Conservation (phyloP, 495 filamentous ascomycete species). For the Aspergillus carlsbadensis region DNA sequence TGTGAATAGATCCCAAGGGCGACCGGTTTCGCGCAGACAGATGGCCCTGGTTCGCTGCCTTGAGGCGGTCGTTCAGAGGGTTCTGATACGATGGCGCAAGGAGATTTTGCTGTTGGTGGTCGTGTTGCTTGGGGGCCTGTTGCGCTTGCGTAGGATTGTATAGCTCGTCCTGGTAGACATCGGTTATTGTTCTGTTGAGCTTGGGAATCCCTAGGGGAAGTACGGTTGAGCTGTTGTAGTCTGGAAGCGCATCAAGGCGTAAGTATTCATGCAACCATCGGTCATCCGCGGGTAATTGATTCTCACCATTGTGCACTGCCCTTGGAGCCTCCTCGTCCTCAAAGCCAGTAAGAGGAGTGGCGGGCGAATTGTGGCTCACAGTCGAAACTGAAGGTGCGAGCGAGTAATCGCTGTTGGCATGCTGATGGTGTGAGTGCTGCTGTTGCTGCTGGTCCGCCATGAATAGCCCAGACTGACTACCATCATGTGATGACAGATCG, state of each 20-base stretch:
- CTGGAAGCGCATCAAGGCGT: constrained; percentile 52
- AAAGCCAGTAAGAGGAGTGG: constrained; percentile 54
- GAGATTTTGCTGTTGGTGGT: constrained; percentile 36
- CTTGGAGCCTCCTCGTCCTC: constrained; percentile 53
- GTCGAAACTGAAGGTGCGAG: constrained; percentile 55
- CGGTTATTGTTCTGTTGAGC: constrained; percentile 81
- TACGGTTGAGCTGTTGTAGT: constrained; percentile 34
- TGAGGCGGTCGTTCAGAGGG: constrained; percentile 70
- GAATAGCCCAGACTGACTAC: constrained; percentile 44
- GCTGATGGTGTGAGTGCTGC: constrained; percentile 25
- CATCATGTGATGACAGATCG: constrained; percentile 42
- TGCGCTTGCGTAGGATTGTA: constrained; percentile 67
- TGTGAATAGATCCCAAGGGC: constrained; percentile 51
- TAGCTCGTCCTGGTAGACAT: constrained; percentile 80
- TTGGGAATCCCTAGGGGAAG: constrained; percentile 62
- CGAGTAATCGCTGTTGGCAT: constrained; percentile 43
- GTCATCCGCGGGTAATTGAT: constrained; percentile 42
- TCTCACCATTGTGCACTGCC: constrained; percentile 51
- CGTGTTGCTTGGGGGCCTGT: constrained; percentile 38
- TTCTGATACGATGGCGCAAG: constrained; percentile 59
- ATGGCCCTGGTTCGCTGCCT: constrained; percentile 74
- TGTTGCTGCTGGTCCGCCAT: constrained; percentile 53
- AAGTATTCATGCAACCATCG: constrained; percentile 62
- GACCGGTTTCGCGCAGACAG: constrained; percentile 59
- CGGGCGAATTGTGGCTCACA: constrained; percentile 54